Conservation (phyloP, 805 yeast genomes). For the Teunomyces kruisii region DNA sequence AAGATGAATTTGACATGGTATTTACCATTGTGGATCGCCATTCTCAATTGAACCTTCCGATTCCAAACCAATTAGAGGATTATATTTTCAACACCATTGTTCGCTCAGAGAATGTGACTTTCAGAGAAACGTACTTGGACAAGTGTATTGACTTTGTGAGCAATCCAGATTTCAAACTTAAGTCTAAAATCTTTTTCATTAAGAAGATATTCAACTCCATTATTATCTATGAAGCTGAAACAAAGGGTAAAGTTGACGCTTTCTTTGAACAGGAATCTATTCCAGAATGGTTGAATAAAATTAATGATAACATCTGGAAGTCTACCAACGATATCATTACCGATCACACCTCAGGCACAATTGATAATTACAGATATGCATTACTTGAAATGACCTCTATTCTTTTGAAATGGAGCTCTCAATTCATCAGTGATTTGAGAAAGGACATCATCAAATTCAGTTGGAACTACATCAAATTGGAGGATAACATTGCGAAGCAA, state of each 20-base stretch:
- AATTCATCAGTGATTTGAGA: conserved; percentile 54
- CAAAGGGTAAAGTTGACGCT: conserved; percentile 45
- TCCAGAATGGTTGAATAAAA: conserved; percentile 62
- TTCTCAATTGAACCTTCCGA: conserved; percentile 45
- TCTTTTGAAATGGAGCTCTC: conserved; percentile 67
- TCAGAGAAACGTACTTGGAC: conserved; percentile 51
- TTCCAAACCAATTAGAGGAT: conserved; percentile 50
- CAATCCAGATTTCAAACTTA: conserved; percentile 43
- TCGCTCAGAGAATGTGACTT: conserved; percentile 43
- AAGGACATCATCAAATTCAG: conserved; percentile 90
- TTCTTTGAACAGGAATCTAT: conserved; percentile 37
- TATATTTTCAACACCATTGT: conserved; percentile 60
- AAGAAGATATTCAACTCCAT: conserved; percentile 65
- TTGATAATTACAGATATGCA: conserved; percentile 75
- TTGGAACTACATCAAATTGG: conserved; percentile 90
- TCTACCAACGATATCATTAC: conserved; percentile 53
- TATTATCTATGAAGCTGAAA: conserved; percentile 59
- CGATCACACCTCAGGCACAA: conserved; percentile 59
- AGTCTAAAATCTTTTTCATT: conserved; percentile 56
- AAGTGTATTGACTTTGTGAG: conserved; percentile 50
- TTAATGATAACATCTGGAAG: conserved; percentile 74
- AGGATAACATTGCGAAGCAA: conserved; percentile 85
- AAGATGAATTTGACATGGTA: conserved; percentile 25
- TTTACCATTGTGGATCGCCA: conserved; percentile 34
- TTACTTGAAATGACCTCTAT: conserved; percentile 79